Evolutionary conservation across 495 filamentous ascomycete genomes (phyloP).

Genomic region (Neurospora sp.): DNA sequence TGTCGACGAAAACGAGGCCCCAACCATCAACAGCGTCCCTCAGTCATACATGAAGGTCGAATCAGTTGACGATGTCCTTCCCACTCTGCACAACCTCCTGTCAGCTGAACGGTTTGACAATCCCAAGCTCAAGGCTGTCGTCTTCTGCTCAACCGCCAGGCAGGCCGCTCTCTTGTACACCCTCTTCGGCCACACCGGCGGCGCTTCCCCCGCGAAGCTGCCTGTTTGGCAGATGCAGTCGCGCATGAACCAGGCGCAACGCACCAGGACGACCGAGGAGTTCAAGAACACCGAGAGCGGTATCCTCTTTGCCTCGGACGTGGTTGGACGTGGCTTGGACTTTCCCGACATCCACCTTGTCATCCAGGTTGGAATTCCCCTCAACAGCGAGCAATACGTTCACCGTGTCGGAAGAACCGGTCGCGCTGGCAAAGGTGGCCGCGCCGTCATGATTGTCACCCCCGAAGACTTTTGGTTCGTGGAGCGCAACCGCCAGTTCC

Average conservation of each 20-base stretch:
- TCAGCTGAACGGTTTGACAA: conserved; percentile 88
- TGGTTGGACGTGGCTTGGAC: conserved; percentile 82
- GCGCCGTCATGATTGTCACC: conserved; percentile 74
- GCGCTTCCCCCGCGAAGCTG: conserved; percentile 74
- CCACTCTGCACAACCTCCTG: conserved; percentile 70
- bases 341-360: conserved; percentile 66
- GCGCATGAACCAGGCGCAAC: conserved; percentile 56
- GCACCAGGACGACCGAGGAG: conserved; percentile 65
- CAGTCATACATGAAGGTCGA: conserved; percentile 62
- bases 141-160: conserved; percentile 97
- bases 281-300: conserved; percentile 80
- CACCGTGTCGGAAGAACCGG: conserved; percentile 91
- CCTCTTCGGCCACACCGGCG: conserved; percentile 57
- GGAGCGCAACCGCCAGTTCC: conserved; percentile 14
- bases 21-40: conserved; percentile 69
- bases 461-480: conserved; percentile 69
- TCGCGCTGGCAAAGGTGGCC: conserved; percentile 65
- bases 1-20: conserved; percentile 87
- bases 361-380: conserved; percentile 82
- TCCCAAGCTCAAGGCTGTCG: conserved; percentile 62
- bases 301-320: conserved; percentile 79
- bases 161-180: conserved; percentile 84
- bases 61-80: conserved; percentile 79
- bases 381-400: conserved; percentile 67
- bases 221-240: conserved; percentile 68